Conservation (phyloP, 169 alveolate genomes). For the Eimeria sp. region DNA sequence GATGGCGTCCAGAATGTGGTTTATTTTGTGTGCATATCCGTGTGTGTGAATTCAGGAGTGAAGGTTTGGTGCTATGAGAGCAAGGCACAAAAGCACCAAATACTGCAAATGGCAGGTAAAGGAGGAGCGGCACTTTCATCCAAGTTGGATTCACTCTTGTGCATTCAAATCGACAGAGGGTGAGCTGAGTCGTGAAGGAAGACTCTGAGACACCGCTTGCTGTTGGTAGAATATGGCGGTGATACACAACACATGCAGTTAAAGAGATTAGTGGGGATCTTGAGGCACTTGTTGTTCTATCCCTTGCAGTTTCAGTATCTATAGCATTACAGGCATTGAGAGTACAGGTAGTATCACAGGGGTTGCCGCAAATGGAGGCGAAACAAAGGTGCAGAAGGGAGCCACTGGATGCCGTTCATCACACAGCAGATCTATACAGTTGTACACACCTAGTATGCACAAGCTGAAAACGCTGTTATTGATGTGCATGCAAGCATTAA, state of each 20-base stretch:
- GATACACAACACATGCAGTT: neutral
- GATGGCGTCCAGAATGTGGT: neutral
- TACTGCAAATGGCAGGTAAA: conserved; percentile 29
- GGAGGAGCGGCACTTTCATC: conserved; percentile 16
- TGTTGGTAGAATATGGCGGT: neutral
- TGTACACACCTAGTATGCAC: neutral
- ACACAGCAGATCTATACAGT: neutral
- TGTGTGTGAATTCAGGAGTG: conserved; percentile 68
- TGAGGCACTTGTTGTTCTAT: neutral
- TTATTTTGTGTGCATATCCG: neutral
- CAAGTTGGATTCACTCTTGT: conserved; percentile 54
- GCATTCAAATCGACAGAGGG: conserved; percentile 80
- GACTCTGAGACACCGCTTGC: neutral
- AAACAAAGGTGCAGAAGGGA: neutral
- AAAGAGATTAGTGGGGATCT: neutral
- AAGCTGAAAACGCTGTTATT: neutral
- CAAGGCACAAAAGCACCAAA: conserved; percentile 64
- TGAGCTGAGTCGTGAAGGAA: neutral
- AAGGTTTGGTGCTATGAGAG: conserved; percentile 82
- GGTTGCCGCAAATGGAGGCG: neutral
- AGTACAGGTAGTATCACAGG: neutral
- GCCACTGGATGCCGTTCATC: neutral
- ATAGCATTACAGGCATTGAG: too few relatives aligned
- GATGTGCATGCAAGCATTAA: neutral
- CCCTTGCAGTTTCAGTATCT: neutral